These are phyloP conservation scores for Echium plantagineum DNA, from an alignment of 257 asterid species.

Conservation along the genomic window DNA sequence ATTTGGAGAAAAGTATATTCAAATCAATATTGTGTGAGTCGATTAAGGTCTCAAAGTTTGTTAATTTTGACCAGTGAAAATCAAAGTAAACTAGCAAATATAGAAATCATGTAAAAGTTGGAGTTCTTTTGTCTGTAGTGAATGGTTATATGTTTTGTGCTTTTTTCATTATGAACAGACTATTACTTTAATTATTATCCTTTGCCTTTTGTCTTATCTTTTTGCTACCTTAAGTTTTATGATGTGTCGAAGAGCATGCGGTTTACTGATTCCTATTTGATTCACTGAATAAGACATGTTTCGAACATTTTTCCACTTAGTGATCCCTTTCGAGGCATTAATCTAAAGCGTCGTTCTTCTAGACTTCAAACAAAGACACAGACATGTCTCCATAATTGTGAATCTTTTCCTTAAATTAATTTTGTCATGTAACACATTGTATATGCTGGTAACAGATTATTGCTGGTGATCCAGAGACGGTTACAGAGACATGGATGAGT, in stretches of 20 bases:
- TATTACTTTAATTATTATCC: neutral
- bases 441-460: slow-evolving; percentile 45
- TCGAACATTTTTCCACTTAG: slow-evolving; percentile 5
- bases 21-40: too few relatives aligned
- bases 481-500: slow-evolving; percentile 92
- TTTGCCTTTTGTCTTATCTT: neutral
- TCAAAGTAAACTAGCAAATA: too few relatives aligned
- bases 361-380: neutral
- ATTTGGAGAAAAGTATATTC: too few relatives aligned
- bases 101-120: too few relatives aligned
- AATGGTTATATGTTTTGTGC: neutral
- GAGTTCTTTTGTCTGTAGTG: neutral
- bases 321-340: slow-evolving; percentile 9
- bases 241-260: neutral
- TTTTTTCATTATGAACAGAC: neutral
- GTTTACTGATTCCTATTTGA: neutral
- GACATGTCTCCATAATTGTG: slow-evolving; percentile 17
- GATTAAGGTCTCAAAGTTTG: too few relatives aligned
- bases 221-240: neutral
- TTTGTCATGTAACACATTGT: neutral
- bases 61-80: too few relatives aligned
- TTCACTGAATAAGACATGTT: slow-evolving; percentile 4
- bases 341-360: slow-evolving; percentile 10
- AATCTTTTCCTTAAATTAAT: too few relatives aligned
- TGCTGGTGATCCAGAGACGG: slow-evolving; percentile 92